Base-by-base conservation (phyloP, 2,329 filamentous ascomycete genomes). In the Verticillium nubilum region DNA sequence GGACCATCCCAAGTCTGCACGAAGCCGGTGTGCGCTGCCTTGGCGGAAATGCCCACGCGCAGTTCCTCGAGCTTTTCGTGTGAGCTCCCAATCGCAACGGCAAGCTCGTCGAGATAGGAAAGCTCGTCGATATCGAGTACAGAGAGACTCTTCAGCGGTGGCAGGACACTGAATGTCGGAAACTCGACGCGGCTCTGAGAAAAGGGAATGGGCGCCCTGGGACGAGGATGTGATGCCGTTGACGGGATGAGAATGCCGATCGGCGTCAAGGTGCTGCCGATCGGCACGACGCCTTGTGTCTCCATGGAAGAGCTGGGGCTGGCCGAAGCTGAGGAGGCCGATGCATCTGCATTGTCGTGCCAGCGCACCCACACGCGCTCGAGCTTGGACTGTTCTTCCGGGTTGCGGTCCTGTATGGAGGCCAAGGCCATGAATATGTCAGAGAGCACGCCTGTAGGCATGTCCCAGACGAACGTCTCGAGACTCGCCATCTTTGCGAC, bases 391-490 rank as follows among this genome's bases (percentile, higher is more conserved):
- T 73, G 80, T 60, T 85, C 78, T 26, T 83, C 80, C 42, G 85
- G 79, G 42, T 79, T 75, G 25, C 83, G 79, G 66, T 89, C 82
- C 42, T 85, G 86, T 13, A 92, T 77, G 5, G 88, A 91, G 1
- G 87, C 86, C 54, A 96, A 79, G 25, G 90, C 87, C 69, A 92
- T 84, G 83, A 92, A 95, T 28, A 94, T 88, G 70, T 94, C 90
- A 58, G 90, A 83, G 58, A 92, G 75, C 19, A 95, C 88, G 1
- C 91, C 91, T 0, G 91, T 95, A 0, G 91, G 91, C 91, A 95
- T 94, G 68, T 96, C 91, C 91, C 91, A 95, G 3, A 91, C 80
- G 68, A 95, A 95, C 0, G 86, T 87, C 73, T 95, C 91, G 42
- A 96, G 79, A 67, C 91, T 91, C 57, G 86, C 78, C 91, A 95